Conservation (phyloP, 345 rosid species). For the Rhodamnia argentea region DNA sequence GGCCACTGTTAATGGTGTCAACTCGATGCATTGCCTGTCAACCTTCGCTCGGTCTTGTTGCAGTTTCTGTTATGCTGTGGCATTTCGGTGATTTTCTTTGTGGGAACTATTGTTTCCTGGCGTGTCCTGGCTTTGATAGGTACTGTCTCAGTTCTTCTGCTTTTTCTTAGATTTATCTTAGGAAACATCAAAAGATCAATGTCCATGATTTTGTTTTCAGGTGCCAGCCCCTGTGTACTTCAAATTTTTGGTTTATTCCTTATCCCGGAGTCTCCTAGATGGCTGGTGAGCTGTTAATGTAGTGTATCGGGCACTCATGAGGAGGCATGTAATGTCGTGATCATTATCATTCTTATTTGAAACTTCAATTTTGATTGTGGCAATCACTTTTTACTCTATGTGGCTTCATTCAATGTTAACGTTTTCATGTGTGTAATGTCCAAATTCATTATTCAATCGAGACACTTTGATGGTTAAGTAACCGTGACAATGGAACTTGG, state of each 20-base stretch:
- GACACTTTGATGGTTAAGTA: too few species aligned
- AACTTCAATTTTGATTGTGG: neutral
- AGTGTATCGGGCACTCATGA: neutral
- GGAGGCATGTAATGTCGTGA: neutral
- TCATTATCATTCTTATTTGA: neutral
- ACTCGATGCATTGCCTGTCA: neutral
- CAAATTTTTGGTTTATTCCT: slow-evolving; percentile 16
- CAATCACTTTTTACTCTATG: neutral
- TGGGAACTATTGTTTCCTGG: slow-evolving; percentile 14
- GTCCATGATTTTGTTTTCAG: neutral
- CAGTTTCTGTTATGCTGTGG: slow-evolving; percentile 7
- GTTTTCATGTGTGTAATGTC: too few species aligned
- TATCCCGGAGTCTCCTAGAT: slow-evolving; percentile 30
- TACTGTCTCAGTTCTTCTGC: neutral
- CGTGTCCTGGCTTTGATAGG: slow-evolving; percentile 7
- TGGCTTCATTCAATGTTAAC: too few species aligned
- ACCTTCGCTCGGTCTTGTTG: neutral
- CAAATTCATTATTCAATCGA: too few species aligned
- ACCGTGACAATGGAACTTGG: too few species aligned
- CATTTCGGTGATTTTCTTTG: neutral
- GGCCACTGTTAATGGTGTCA: too few species aligned
- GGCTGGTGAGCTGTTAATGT: slow-evolving; percentile 12
- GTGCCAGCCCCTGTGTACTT: neutral
- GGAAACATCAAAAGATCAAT: neutral
- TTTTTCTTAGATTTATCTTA: neutral